These are phyloP conservation scores for Alternaria panax DNA, from an alignment of 2,329 filamentous ascomycete species.

Conservation along the genomic window DNA sequence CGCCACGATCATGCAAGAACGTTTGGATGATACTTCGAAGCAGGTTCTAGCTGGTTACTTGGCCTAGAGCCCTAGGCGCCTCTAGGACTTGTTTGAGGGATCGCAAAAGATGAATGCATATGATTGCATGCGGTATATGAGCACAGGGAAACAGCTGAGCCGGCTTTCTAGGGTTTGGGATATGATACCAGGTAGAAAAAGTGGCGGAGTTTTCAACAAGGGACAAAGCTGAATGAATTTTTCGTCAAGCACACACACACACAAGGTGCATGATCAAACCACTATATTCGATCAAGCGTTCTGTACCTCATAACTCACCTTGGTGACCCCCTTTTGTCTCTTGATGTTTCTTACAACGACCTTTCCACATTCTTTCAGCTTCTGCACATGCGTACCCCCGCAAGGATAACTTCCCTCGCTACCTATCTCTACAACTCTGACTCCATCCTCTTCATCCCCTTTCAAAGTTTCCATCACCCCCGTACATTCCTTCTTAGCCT, in stretches of 20 bases:
- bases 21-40: constrained; percentile 61
- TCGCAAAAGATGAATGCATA: neutral
- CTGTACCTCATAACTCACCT: constrained; percentile 59
- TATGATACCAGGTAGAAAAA: constrained; percentile 30
- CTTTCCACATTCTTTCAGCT: constrained; percentile 65
- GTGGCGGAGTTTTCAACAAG: constrained; percentile 3
- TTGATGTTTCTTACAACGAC: constrained; percentile 72
- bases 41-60: constrained; percentile 49
- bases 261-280: constrained; percentile 1
- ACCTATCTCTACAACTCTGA: constrained; percentile 72
- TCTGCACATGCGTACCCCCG: constrained; percentile 75
- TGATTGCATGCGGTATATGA: neutral
- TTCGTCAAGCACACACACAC: neutral
- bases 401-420: constrained; percentile 76
- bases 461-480: constrained; percentile 52
- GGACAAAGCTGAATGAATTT: constrained; percentile 1
- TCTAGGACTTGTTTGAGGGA: neutral
- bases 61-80: constrained; percentile 3
- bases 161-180: constrained; percentile 8
- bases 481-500: constrained; percentile 57
- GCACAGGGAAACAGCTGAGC: neutral
- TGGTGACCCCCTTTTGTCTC: constrained; percentile 68
- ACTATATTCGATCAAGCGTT: constrained; percentile 12
- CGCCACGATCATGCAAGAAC: constrained; percentile 73
- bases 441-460: constrained; percentile 37